phyloP scores from a whole-genome alignment of 2,329 filamentous ascomycete species.

The Neonectria ditissima region DNA sequence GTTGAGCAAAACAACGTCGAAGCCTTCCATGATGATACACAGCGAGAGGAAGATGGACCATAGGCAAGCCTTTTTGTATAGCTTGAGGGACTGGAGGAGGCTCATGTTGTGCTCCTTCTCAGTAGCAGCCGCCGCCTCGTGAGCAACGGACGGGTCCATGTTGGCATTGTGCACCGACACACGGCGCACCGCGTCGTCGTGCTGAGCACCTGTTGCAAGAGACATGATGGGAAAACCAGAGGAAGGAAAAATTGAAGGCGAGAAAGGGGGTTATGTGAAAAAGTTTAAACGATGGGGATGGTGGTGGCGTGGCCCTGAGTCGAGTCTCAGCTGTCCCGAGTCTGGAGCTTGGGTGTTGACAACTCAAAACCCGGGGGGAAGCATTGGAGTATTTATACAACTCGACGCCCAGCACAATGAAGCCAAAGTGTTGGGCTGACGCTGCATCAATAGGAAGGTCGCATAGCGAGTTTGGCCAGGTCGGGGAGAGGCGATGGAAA shows the following conservation, averaged over 20 bases:
- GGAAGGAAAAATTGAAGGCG: neutral
- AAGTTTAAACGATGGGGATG: neutral
- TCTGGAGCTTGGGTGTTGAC: conserved; percentile 2
- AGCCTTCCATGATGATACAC: conserved; percentile 55
- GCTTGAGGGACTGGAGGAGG: conserved; percentile 51
- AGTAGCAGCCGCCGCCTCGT: conserved; percentile 46
- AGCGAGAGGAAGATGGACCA: conserved; percentile 55
- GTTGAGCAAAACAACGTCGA: conserved; percentile 55
- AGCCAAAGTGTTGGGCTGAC: neutral
- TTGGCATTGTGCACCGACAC: conserved; percentile 22
- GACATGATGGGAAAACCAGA: conserved; percentile 29
- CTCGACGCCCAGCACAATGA: neutral
- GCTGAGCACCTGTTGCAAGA: conserved; percentile 2
- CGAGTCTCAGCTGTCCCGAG: neutral
- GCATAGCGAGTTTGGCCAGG: neutral
- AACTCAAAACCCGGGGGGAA: neutral
- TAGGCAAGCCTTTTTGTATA: conserved; percentile 53
- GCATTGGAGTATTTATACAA: conserved; percentile 28
- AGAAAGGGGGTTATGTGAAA: neutral
- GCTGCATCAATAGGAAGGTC: neutral
- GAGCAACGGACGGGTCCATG: conserved; percentile 33
- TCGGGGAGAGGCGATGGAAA: neutral
- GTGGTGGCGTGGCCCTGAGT: neutral
- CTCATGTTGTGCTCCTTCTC: conserved; percentile 51
- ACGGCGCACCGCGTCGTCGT: conserved; percentile 27